Evolutionary conservation across 176 grass and related monocot genomes (phyloP).

Genomic region (Themeda triandra): DNA sequence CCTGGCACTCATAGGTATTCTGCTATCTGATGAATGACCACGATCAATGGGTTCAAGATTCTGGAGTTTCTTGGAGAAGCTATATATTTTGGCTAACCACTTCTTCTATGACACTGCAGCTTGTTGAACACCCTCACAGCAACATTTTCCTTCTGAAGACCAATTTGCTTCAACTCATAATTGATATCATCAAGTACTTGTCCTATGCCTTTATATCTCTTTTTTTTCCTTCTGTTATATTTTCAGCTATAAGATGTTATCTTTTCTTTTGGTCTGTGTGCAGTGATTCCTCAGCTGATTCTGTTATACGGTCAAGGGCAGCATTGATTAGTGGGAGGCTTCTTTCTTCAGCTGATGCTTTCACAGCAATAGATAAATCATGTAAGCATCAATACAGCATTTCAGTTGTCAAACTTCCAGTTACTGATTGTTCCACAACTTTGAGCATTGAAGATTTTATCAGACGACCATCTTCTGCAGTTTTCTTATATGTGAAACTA

Average conservation of each 20-base stretch:
- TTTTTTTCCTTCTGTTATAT: neutral
- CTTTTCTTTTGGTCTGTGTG: slow-evolving; percentile 15
- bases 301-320: slow-evolving; percentile 79
- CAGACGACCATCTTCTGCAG: neutral
- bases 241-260: neutral
- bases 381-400: slow-evolving; percentile 46
- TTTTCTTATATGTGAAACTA: neutral
- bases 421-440: neutral
- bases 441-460: neutral
- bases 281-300: slow-evolving; percentile 69
- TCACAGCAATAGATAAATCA: slow-evolving; percentile 43
- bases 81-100: slow-evolving; percentile 30
- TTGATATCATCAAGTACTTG: slow-evolving; percentile 72
- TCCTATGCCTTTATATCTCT: slow-evolving; percentile 9
- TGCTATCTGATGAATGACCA: neutral
- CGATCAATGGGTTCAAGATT: neutral
- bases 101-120: slow-evolving; percentile 44
- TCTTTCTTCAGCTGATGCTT: slow-evolving; percentile 71
- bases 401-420: slow-evolving; percentile 6
- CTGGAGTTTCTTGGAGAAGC: neutral
- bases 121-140: slow-evolving; percentile 77
- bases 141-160: slow-evolving; percentile 62
- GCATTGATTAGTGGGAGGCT: slow-evolving; percentile 83
- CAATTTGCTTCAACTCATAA: slow-evolving; percentile 78
- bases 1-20: neutral